Evolutionary conservation across 2,329 filamentous ascomycete genomes (phyloP).

Genomic region (Aspergillus pseudoviridinutans): DNA sequence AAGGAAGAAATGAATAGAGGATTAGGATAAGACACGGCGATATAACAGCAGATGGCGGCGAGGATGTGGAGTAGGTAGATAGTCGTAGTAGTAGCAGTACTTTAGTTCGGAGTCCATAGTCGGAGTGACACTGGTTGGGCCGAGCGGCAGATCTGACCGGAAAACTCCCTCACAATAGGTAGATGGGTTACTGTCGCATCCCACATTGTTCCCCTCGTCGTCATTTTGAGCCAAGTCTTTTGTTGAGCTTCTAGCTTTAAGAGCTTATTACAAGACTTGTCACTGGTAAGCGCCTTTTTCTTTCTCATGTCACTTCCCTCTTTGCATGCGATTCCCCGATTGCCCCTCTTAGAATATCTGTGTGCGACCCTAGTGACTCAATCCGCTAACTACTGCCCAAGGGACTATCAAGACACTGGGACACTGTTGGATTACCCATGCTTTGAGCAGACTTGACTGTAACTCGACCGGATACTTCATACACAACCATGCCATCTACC

Average conservation of each 20-base stretch:
- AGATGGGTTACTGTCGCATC: constrained; percentile 7
- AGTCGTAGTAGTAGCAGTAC: not conserved
- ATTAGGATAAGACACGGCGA: constrained; percentile 4
- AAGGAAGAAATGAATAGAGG: constrained; percentile 1
- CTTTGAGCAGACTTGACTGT: constrained; percentile 3
- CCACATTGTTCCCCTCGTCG: constrained; percentile 7
- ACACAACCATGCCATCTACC: constrained; percentile 54
- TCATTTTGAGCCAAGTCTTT: not conserved
- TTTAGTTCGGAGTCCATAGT: not conserved
- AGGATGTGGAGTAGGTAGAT: constrained; percentile 8
- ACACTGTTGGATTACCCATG: not conserved
- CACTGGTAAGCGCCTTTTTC: not conserved
- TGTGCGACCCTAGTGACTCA: constrained; percentile 3
- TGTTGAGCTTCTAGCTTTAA: not conserved
- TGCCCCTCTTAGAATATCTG: constrained; percentile 1
- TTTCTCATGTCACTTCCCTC: not conserved
- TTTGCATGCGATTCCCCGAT: not conserved
- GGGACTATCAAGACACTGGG: not conserved
- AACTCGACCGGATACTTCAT: not conserved
- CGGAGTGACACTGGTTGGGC: constrained; percentile 8
- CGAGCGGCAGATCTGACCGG: constrained; percentile 14
- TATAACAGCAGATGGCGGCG: constrained; percentile 6
- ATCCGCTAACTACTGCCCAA: not conserved
- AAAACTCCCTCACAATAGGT: constrained; percentile 13
- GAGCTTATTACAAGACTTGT: not conserved